Evolutionary conservation across 2,329 filamentous ascomycete genomes (phyloP), one percentile per base, ranked within the genome.

Genomic region (Aspergillus niger): DNA sequence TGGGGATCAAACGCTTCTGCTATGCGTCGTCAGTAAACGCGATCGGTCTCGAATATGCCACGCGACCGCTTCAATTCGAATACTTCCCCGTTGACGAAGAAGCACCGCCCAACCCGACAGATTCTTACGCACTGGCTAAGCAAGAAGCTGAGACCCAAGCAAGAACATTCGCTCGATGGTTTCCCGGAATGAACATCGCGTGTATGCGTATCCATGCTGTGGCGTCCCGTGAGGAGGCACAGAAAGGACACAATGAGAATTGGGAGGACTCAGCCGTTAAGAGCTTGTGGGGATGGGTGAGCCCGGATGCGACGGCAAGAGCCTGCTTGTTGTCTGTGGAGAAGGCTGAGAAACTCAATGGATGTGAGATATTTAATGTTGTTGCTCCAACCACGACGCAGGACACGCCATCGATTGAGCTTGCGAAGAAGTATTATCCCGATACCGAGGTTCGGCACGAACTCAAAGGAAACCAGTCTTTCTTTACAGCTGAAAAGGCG

Each of bases 31-130:
- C 71, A 5, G 75, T 78, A 30, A 77, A 76, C 43, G 75, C 76
- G 5, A 72, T 77, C 20, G 75, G 75, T 0, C 70, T 78, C 1
- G 76, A 75, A 20, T 76, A 75, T 59, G 68, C 74, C 13, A 73
- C 74, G 47, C 73, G 67, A 50, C 72, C 74, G 20, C 61, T 76
- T 15, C 59, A 66, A 5, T 75, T 77, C 57, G 71, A 72, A 38
- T 78, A 75, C 60, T 76, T 77, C 58, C 76, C 75, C 24, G 68
- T 77, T 26, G 75, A 78, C 36, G 75, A 78, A 65, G 70, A 74
- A 7, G 69, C 69, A 22, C 69, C 72, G 1, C 62, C 62, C 13
- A 67, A 65, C 13, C 75, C 75, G 5, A 77, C 73, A 1, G 76
- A 77, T 56, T 56, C 72, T 0, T 77, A 77, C 54, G 73, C 74